phyloP scores from a whole-genome alignment of 1,284 basidiomycete genomes.

The Nidula niveotomentosa region DNA sequence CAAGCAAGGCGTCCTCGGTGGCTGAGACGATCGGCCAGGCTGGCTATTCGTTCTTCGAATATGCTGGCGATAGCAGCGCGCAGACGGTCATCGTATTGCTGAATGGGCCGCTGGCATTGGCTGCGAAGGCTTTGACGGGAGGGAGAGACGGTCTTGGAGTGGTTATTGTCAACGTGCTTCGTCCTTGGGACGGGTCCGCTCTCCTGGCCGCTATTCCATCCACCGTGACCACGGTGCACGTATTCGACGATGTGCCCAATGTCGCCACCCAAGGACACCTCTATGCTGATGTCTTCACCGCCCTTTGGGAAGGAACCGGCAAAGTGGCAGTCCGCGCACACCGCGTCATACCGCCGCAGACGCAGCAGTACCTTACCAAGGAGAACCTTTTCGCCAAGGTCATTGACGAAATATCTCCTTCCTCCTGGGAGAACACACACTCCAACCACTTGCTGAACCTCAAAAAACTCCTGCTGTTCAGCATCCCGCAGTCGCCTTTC shows the following conservation, averaged over 20 bases:
- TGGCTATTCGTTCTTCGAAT: constrained; percentile 69
- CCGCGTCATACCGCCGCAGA: constrained; percentile 55
- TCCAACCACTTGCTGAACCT: constrained; percentile 3
- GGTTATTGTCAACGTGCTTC: constrained; percentile 70
- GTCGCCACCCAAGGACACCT: constrained; percentile 62
- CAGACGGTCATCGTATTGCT: constrained; percentile 59
- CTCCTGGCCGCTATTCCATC: constrained; percentile 59
- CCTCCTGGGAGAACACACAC: background rate
- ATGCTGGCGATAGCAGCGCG: constrained; percentile 60
- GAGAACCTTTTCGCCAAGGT: constrained; percentile 45
- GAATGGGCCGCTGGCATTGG: constrained; percentile 70
- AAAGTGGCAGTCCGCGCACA: constrained; percentile 54
- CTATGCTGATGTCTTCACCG: constrained; percentile 72
- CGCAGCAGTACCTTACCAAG: constrained; percentile 49
- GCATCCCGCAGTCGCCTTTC: constrained; percentile 53
- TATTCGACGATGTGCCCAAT: constrained; percentile 75
- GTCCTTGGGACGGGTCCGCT: constrained; percentile 71
- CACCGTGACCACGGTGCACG: constrained; percentile 57
- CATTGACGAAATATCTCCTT: constrained; percentile 32
- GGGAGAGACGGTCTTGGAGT: constrained; percentile 53
- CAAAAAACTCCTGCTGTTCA: constrained; percentile 66
- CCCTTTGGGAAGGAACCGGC: constrained; percentile 45
- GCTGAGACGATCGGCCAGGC: constrained; percentile 47
- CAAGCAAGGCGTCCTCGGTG: constrained; percentile 30
- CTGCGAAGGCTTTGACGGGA: constrained; percentile 49